These are phyloP conservation scores for Epichloe sp. DNA, from an alignment of 2,329 filamentous ascomycete genomes.

Conservation along the genomic window DNA sequence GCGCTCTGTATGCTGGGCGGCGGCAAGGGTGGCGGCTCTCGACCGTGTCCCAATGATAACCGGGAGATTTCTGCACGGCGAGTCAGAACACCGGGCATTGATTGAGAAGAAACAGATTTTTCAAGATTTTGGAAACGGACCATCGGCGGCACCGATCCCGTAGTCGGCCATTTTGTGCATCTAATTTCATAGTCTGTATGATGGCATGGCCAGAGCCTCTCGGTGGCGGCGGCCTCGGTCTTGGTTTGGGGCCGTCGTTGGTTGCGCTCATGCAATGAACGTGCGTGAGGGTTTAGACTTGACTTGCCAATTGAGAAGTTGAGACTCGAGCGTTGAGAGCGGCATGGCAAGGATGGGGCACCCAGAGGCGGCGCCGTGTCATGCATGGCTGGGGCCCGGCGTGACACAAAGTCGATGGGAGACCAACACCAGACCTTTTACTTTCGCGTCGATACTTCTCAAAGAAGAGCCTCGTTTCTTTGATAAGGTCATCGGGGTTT, in stretches of 20 bases:
- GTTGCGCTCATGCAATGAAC: neutral
- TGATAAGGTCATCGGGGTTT: neutral
- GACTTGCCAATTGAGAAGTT: neutral
- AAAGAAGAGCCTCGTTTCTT: neutral
- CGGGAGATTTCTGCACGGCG: conserved; percentile 24
- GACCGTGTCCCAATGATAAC: conserved; percentile 25
- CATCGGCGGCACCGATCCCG: conserved; percentile 22
- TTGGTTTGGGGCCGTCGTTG: neutral
- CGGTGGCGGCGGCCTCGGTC: neutral
- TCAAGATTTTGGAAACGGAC: conserved; percentile 11
- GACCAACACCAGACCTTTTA: neutral
- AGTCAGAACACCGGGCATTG: conserved; percentile 12
- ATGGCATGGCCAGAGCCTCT: conserved; percentile 3
- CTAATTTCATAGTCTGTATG: neutral
- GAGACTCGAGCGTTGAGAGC: neutral
- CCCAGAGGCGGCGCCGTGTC: neutral
- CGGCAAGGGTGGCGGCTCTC: conserved; percentile 19
- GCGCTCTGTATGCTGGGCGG: conserved; percentile 28
- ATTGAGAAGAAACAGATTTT: neutral
- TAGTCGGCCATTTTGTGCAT: conserved; percentile 21
- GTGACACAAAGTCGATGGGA: neutral
- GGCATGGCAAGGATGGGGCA: conserved; percentile 4
- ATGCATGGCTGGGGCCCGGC: neutral
- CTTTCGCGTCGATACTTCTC: neutral
- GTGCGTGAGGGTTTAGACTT: neutral